phyloP scores from a whole-genome alignment of 306 rosid genomes.

The Acacia confusa region DNA sequence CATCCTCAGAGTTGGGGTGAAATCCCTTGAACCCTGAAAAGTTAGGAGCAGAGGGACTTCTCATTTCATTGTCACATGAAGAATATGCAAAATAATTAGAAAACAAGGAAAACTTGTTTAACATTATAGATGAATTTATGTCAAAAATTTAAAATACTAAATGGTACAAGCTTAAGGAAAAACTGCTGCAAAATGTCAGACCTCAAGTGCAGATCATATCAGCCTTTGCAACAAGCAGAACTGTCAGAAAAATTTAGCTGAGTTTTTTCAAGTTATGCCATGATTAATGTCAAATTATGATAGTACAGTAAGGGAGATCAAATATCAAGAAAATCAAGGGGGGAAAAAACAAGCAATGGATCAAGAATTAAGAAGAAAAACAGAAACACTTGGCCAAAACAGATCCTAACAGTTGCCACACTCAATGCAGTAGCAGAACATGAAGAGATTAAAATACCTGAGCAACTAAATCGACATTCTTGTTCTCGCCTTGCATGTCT shows the following conservation, averaged over 20 bases:
- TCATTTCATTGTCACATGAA: slow-evolving; percentile 3
- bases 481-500: slow-evolving; percentile 58
- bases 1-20: slow-evolving; percentile 67
- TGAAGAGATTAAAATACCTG: slow-evolving; percentile 51
- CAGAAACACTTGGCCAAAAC: not conserved
- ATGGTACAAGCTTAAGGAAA: not conserved
- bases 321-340: not conserved
- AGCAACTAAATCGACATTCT: slow-evolving; percentile 53
- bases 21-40: slow-evolving; percentile 53
- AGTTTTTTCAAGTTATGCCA: not conserved
- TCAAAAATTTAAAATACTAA: not conserved
- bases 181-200: not conserved
- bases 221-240: slow-evolving; percentile 20
- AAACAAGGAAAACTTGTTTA: not conserved
- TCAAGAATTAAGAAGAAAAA: not conserved
- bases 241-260: not conserved
- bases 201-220: not conserved
- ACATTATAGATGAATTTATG: not conserved
- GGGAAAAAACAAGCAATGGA: not conserved
- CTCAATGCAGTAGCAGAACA: not conserved
- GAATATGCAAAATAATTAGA: slow-evolving; percentile 1
- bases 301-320: slow-evolving; percentile 3
- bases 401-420: slow-evolving; percentile 11
- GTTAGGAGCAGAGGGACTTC: slow-evolving; percentile 20
- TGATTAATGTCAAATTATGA: not conserved